Evolutionary conservation across 1,284 basidiomycete species (phyloP).

Genomic region (Boletus smithii): DNA sequence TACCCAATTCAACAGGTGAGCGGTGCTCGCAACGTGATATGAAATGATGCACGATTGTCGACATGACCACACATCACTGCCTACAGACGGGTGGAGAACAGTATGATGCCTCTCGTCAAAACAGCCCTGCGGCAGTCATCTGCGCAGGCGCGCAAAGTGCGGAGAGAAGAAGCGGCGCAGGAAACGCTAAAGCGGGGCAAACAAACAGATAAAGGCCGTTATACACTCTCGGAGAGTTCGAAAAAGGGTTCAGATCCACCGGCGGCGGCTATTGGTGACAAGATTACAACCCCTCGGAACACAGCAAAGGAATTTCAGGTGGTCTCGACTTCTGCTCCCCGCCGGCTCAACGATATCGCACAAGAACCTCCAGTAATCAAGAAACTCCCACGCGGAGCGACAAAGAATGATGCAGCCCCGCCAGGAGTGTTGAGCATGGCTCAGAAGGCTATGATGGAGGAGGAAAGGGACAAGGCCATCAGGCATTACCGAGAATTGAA

Average conservation of each 20-base stretch:
- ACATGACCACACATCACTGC: conserved; percentile 6
- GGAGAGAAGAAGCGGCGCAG: conserved; percentile 39
- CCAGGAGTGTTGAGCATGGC: conserved; percentile 62
- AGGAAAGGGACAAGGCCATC: conserved; percentile 67
- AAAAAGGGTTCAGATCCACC: conserved; percentile 18
- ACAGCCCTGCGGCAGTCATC: conserved; percentile 59
- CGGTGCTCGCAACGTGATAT: conserved; percentile 11
- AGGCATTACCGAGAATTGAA: conserved; percentile 66
- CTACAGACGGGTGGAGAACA: conserved; percentile 64
- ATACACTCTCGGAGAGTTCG: conserved; percentile 7
- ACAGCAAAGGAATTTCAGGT: conserved; percentile 53
- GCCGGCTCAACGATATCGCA: conserved; percentile 66
- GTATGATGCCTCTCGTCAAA: conserved; percentile 60
- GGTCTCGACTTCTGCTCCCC: conserved; percentile 53
- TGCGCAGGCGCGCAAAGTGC: conserved; percentile 44
- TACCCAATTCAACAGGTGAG: conserved; percentile 69
- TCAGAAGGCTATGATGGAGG: conserved; percentile 71
- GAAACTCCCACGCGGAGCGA: conserved; percentile 41
- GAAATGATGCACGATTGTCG: too few relatives aligned
- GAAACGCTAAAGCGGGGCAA: conserved; percentile 19
- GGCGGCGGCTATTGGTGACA: conserved; percentile 7
- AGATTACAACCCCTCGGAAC: conserved; percentile 29
- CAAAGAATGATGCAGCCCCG: conserved; percentile 30
- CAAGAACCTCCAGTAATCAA: conserved; percentile 58
- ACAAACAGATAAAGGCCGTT: conserved; percentile 17